phyloP scores from a whole-genome alignment of 177 flowering plant species.

The Telopea speciosissima region DNA sequence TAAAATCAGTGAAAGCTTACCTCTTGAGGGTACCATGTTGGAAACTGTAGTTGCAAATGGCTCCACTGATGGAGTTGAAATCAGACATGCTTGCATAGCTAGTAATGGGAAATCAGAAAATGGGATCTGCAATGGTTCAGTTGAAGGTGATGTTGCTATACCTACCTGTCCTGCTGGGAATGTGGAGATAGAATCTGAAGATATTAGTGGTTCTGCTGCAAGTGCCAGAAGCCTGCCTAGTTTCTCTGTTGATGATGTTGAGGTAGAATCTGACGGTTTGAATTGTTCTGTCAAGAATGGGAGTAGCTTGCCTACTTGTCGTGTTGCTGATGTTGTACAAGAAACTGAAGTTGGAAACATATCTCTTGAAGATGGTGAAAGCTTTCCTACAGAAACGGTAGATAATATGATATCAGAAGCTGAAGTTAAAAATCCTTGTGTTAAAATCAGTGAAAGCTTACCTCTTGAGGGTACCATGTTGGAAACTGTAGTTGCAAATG shows the following conservation, averaged over 20 bases:
- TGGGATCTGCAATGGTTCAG: constrained; percentile 1
- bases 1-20: constrained; percentile 3
- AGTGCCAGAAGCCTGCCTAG: constrained; percentile 5
- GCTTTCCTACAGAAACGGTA: too few relatives aligned
- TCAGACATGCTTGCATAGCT: constrained; percentile 2
- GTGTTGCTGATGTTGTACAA: too few relatives aligned
- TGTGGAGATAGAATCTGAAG: constrained; percentile 13
- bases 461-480: constrained; percentile 3
- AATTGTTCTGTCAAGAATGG: too few relatives aligned
- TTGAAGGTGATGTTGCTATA: constrained; percentile 9
- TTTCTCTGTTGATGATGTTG: background rate
- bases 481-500: constrained; percentile 11
- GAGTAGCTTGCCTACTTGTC: too few relatives aligned
- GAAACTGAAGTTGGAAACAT: too few relatives aligned
- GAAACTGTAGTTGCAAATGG: constrained; percentile 12
- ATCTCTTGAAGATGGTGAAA: too few relatives aligned
- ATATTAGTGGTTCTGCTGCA: constrained; percentile 8
- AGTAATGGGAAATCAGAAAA: constrained; percentile 13
- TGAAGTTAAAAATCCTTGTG: constrained; percentile 3
- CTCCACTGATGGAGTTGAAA: constrained; percentile 8
- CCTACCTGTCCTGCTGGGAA: constrained; percentile 9
- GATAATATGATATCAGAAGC: too few relatives aligned
- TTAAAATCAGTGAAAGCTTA: constrained; percentile 3
- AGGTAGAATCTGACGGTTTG: too few relatives aligned
- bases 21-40: constrained; percentile 4